Base-by-base conservation (phyloP, 2,329 filamentous ascomycete genomes). In the Ascochyta pisi region DNA sequence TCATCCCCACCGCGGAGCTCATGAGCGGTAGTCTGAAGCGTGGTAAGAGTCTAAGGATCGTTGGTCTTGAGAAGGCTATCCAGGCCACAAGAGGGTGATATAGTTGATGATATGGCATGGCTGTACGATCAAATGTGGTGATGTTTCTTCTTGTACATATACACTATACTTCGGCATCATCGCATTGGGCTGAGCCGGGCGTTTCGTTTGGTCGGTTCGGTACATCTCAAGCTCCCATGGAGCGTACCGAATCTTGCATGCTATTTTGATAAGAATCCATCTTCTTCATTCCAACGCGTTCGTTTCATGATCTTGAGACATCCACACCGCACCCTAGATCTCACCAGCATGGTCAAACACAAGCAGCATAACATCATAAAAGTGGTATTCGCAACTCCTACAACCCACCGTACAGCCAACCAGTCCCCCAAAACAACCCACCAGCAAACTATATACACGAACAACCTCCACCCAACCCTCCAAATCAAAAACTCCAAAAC, bases 1-100 rank as follows among this genome's bases (percentile, higher is more conserved):
- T 73, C 29, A 70, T 75, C 15, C 73, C 73, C 6, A 74, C 73
- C 12, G 73, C 70, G 3, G 73, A 69, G 2, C 66, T 77, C 24
- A 77, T 77, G 74, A 66, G 64, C 24, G 75, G 75, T 2, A 75
- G 73, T 44, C 60, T 76, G 6, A 73, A 73, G 7, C 67, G 74
- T 9, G 75, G 75, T 10, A 75, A 76, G 63, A 77, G 75, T 54
- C 54, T 78, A 59, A 66, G 74, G 46, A 75, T 77, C 38, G 70
- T 78, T 2, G 74, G 74, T 1, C 58, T 78, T 27, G 73, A 73
- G 50, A 76, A 74, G 52, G 76, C 76, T 3, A 70, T 78, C 35
- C 73, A 74, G 35, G 74, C 67, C n/a, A 76, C 73, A 22, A 57
- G 69, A 35, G 53, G 50, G 38, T 67, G 61, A 43, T 24, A 9